Conservation (phyloP, 1,139 yeast genomes). For the Kurtzmaniella quercitrusa region DNA sequence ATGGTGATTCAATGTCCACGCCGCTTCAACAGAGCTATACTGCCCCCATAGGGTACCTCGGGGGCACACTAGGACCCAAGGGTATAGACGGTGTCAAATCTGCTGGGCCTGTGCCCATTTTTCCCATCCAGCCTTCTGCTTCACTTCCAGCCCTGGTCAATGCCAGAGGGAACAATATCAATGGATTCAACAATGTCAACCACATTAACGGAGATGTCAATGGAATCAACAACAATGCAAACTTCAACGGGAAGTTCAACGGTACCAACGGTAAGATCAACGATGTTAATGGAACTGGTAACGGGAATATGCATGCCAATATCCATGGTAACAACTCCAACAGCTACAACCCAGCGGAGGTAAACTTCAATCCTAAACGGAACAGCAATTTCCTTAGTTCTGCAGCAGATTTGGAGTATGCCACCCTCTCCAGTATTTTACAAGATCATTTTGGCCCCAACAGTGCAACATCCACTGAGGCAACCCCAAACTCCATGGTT, state of each 20-base stretch:
- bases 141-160: not conserved
- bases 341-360: not conserved
- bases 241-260: too few relatives aligned
- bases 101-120: not conserved
- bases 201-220: slow-evolving; percentile 3
- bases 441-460: slow-evolving; percentile 43
- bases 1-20: slow-evolving; percentile 1
- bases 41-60: not conserved
- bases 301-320: too few relatives aligned
- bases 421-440: slow-evolving; percentile 69
- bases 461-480: slow-evolving; percentile 33
- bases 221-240: slow-evolving; percentile 3
- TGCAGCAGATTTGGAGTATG: slow-evolving; percentile 78
- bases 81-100: not conserved
- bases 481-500: slow-evolving; percentile 36
- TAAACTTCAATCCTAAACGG: slow-evolving; percentile 9
- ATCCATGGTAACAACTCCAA: not conserved
- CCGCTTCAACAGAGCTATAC: slow-evolving; percentile 2
- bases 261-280: slow-evolving; percentile 2
- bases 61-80: not conserved
- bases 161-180: not conserved
- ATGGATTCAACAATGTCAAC: not conserved
- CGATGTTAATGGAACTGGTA: slow-evolving; percentile 3
- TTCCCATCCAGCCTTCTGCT: not conserved
- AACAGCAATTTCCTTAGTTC: slow-evolving; percentile 56